Percentiles rank a stretch among this genome's conserved stretches.
Conservation (phyloP, 305 asterid genomes). For the Rubia tinctorum region DNA sequence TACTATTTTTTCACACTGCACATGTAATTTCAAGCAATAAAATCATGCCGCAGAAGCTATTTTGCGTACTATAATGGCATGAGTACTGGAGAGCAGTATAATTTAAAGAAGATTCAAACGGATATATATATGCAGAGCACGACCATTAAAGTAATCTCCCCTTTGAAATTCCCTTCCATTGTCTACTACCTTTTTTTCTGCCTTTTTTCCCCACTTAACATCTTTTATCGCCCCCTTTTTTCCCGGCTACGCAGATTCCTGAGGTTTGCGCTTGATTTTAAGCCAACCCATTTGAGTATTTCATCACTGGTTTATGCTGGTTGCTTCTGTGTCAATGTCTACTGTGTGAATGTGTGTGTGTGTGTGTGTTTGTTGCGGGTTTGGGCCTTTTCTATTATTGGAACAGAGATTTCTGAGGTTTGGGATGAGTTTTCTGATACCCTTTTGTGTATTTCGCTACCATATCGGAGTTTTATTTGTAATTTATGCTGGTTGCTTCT, state of each 20-base stretch:
- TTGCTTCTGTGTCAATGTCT: not conserved
- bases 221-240: not conserved
- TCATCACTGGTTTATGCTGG: not conserved
- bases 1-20: not conserved
- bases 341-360: not conserved
- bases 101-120: not conserved
- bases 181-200: not conserved
- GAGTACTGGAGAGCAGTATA: not conserved
- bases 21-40: not conserved
- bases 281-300: not conserved
- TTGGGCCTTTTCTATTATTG: not conserved
- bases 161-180: not conserved
- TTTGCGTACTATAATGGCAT: not conserved
- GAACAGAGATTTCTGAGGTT: not conserved
- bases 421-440: not conserved
- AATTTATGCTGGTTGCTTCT: not conserved
- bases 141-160: slow-evolving; percentile 1
- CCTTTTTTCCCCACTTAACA: not conserved
- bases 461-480: not conserved
- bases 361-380: not conserved
- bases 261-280: not conserved
- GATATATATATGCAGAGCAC: slow-evolving; percentile 1
- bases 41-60: not conserved
- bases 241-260: not conserved
- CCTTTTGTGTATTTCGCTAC: not conserved